Percentiles rank a stretch among this genome's conserved stretches.
phyloP scores from a whole-genome alignment of 2,329 filamentous ascomycete species.

The Aspergillus viridinutans region DNA sequence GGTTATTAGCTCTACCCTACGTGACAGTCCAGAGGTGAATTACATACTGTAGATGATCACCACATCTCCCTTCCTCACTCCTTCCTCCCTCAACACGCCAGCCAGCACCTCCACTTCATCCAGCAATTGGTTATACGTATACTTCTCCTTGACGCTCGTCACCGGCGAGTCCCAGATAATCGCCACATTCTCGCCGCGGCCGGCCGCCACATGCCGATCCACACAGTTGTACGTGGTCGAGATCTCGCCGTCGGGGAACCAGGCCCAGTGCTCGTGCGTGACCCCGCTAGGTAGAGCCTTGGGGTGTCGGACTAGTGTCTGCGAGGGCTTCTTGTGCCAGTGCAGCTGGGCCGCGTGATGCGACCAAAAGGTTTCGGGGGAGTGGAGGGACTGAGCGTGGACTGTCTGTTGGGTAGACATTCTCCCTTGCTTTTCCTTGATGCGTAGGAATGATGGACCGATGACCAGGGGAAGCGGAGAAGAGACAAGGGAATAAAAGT shows the following conservation, averaged over 20 bases:
- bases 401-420: conserved; percentile 46
- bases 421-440: not conserved
- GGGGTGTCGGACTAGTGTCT: conserved; percentile 55
- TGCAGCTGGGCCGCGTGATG: conserved; percentile 68
- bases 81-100: conserved; percentile 75
- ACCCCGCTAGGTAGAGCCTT: conserved; percentile 60
- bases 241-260: conserved; percentile 86
- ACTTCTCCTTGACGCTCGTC: conserved; percentile 64
- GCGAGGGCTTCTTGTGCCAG: conserved; percentile 74
- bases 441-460: not conserved
- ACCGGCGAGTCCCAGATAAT: conserved; percentile 89
- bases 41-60: conserved; percentile 80
- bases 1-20: not conserved
- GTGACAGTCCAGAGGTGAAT: conserved; percentile 1
- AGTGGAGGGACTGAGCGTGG: conserved; percentile 56
- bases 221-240: conserved; percentile 90
- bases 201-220: conserved; percentile 78
- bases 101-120: conserved; percentile 77
- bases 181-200: conserved; percentile 68
- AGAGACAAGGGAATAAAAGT: not conserved
- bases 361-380: conserved; percentile 71
- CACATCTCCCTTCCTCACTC: conserved; percentile 77
- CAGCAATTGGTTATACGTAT: conserved; percentile 72
- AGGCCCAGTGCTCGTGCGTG: conserved; percentile 75
- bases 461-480: not conserved